These are phyloP conservation scores for Nosema muscidifuracis DNA, from an alignment of 371 early-diverging fungal species.

Conservation along the genomic window DNA sequence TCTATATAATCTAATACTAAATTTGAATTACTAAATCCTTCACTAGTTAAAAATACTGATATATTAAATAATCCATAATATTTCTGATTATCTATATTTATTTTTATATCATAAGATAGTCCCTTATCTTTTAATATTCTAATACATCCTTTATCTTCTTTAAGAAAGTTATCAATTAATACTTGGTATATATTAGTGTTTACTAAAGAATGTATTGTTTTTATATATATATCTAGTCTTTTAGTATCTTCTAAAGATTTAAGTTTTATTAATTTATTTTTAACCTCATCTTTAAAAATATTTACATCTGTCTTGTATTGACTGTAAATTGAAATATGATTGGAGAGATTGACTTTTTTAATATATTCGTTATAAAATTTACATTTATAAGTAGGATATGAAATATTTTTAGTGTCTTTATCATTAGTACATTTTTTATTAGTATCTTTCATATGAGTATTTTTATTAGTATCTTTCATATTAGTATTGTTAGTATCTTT, in stretches of 20 bases:
- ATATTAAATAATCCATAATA: constrained; percentile 41
- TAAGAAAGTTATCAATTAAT: neutral
- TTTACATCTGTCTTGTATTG: neutral
- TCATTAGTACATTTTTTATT: no score
- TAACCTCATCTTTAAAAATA: constrained; percentile 24
- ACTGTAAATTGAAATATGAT: neutral
- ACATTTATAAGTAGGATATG: neutral
- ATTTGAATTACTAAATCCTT: constrained; percentile 12
- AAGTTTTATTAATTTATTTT: constrained; percentile 39
- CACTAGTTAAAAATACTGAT: constrained; percentile 33
- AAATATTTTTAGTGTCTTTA: neutral
- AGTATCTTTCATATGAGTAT: no score
- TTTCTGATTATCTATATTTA: constrained; percentile 7
- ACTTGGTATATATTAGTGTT: neutral
- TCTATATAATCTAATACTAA: constrained; percentile 19
- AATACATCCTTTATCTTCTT: constrained; percentile 8
- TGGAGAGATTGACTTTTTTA: neutral
- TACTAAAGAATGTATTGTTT: neutral
- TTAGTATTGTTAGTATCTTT: neutral
- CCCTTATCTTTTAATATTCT: constrained; percentile 41
- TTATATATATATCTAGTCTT: neutral
- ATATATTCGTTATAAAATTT: neutral
- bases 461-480: no score
- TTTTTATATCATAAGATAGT: constrained; percentile 24
- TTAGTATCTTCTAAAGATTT: constrained; percentile 45